phyloP scores from a whole-genome alignment of 2,329 filamentous ascomycete species.

The Aspergillus sp. region DNA sequence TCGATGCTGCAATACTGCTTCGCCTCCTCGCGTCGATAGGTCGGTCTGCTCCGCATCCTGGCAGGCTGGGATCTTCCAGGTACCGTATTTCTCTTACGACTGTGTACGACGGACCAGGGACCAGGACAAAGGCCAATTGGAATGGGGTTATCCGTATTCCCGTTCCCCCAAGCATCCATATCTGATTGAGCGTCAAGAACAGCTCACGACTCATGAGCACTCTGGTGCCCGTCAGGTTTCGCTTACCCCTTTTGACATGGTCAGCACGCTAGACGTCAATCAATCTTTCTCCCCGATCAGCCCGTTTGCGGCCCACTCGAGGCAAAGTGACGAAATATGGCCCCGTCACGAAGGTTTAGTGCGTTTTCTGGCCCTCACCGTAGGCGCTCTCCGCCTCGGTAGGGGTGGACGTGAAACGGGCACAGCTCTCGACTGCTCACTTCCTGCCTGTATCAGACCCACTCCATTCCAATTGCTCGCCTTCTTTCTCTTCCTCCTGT shows the following conservation, averaged over 20 bases:
- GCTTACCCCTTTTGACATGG: slow-evolving; percentile 13
- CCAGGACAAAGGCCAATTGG: neutral
- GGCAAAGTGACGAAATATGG: slow-evolving; percentile 17
- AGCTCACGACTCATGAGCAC: neutral
- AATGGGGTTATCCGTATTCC: too few relatives aligned
- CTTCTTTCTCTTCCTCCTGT: slow-evolving; percentile 1
- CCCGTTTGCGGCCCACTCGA: slow-evolving; percentile 19
- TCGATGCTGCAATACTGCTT: slow-evolving; percentile 13
- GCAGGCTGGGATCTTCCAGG: slow-evolving; percentile 7
- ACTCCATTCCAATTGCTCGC: slow-evolving; percentile 7
- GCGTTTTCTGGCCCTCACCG: slow-evolving; percentile 14
- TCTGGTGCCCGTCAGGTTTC: neutral
- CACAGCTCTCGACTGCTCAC: slow-evolving; percentile 19
- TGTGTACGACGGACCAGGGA: neutral
- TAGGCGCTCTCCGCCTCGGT: slow-evolving; percentile 4
- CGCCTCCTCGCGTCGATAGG: slow-evolving; percentile 16
- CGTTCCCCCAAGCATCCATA: neutral
- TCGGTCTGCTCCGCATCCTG: neutral
- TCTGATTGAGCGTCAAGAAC: neutral
- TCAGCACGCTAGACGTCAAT: slow-evolving; percentile 19
- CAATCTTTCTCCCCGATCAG: slow-evolving; percentile 19
- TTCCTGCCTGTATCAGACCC: slow-evolving; percentile 15
- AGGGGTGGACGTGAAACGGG: slow-evolving; percentile 1
- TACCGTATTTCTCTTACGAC: slow-evolving; percentile 8
- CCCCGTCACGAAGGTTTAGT: neutral